Conservation (phyloP, 139 green algal genomes). For the Micractinium conductrix region DNA sequence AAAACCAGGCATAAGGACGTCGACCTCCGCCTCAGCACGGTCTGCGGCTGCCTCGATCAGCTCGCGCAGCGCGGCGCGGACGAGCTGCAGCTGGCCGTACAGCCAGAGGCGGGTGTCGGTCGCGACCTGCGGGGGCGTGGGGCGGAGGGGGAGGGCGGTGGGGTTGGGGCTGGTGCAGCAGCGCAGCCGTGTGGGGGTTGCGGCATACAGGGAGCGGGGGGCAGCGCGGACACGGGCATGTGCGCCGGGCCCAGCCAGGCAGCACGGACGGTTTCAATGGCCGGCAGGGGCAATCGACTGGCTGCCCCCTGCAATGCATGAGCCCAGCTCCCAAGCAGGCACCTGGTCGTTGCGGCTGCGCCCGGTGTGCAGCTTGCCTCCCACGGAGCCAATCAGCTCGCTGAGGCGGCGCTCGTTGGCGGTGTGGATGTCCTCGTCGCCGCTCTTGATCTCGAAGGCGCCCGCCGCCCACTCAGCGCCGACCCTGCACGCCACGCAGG, state of each 20-base stretch:
- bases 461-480: slow-evolving; percentile 71
- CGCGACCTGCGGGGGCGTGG: slow-evolving; percentile 70
- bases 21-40: slow-evolving; percentile 84
- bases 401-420: slow-evolving; percentile 94
- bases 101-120: slow-evolving; percentile 98
- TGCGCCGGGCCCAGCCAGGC: neutral
- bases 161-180: neutral
- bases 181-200: neutral
- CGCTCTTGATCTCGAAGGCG: slow-evolving; percentile 81
- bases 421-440: slow-evolving; percentile 98
- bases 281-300: no score
- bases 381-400: slow-evolving; percentile 89
- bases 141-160: neutral
- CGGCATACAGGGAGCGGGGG: neutral
- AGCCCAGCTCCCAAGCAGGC: neutral
- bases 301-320: neutral
- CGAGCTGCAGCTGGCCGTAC: slow-evolving; percentile 69
- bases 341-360: slow-evolving; percentile 97
- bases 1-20: slow-evolving; percentile 96
- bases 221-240: neutral
- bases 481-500: slow-evolving; percentile 74
- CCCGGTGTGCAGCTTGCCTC: slow-evolving; percentile 98
- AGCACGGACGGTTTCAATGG: no score
- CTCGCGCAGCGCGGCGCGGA: slow-evolving; percentile 76
- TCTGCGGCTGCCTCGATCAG: slow-evolving; percentile 84